A percentile compares a stretch with the other conserved stretches of the same genome.
Conservation (phyloP, 306 rosid species). For the Castanospermum australe region DNA sequence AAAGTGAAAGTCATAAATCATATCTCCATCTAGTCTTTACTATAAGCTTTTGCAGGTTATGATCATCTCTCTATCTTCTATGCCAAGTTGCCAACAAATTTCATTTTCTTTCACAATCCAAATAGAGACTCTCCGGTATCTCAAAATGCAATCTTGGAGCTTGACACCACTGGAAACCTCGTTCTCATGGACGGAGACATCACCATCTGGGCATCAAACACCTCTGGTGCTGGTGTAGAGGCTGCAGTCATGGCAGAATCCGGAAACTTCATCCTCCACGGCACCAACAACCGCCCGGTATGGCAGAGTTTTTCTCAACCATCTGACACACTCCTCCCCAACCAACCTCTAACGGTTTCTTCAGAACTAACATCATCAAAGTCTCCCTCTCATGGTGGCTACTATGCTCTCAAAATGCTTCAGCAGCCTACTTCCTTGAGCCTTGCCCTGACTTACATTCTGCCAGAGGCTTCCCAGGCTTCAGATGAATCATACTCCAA, state of each 20-base stretch:
- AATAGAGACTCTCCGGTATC: constrained; percentile 72
- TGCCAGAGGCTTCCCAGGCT: constrained; percentile 49
- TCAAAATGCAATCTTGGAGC: constrained; percentile 73
- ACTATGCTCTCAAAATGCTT: constrained; percentile 89
- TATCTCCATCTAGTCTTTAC: constrained; percentile 54
- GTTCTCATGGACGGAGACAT: constrained; percentile 55
- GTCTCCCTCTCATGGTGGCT: constrained; percentile 73
- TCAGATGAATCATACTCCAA: constrained; percentile 58
- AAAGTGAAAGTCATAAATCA: constrained; percentile 20
- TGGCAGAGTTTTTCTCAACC: constrained; percentile 98
- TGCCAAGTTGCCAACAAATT: constrained; percentile 44
- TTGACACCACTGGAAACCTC: constrained; percentile 75
- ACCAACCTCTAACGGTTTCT: constrained; percentile 81
- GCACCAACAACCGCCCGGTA: constrained; percentile 37
- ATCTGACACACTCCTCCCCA: constrained; percentile 85
- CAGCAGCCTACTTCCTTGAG: constrained; percentile 79
- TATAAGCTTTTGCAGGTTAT: constrained; percentile 58
- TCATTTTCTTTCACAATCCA: constrained; percentile 59
- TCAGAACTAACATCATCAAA: constrained; percentile 66
- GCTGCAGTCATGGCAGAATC: constrained; percentile 70
- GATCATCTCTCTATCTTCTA: constrained; percentile 18
- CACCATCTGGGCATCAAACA: constrained; percentile 80
- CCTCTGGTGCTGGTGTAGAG: constrained; percentile 51
- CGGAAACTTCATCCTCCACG: constrained; percentile 73
- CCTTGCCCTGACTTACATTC: constrained; percentile 77